Evolutionary conservation across 2,329 filamentous ascomycete species (phyloP).

Genomic region (Ceratocystis destructans): DNA sequence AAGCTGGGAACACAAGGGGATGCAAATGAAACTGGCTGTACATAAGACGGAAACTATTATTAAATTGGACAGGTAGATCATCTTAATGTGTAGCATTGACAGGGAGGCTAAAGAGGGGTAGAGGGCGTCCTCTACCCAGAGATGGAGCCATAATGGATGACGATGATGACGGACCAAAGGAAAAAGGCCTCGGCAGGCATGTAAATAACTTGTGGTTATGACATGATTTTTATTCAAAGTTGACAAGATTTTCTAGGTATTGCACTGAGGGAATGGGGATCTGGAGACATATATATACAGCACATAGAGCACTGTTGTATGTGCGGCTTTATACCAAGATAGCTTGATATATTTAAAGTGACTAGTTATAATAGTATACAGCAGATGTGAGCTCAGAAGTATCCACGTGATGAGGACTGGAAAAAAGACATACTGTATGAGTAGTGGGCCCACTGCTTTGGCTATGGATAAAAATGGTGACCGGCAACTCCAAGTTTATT

Average conservation of each 20-base stretch:
- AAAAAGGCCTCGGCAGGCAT: background rate
- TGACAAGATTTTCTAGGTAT: background rate
- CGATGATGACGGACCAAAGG: background rate
- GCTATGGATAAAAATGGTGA: background rate
- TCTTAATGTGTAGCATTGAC: background rate
- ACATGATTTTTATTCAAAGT: background rate
- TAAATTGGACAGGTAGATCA: too few species aligned
- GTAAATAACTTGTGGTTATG: background rate
- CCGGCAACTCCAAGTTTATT: background rate
- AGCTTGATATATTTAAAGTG: background rate
- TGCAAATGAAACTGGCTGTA: background rate
- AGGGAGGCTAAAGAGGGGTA: background rate
- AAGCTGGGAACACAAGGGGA: background rate
- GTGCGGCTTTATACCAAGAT: background rate
- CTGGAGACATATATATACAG: background rate
- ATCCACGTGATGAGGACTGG: too few species aligned
- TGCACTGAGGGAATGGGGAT: background rate
- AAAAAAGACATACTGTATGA: background rate
- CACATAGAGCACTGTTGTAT: background rate
- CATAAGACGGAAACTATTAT: too few species aligned
- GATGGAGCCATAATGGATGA: background rate
- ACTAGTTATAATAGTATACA: background rate
- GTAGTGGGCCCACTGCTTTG: background rate
- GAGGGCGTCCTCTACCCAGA: background rate
- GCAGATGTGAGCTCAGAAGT: background rate